Conservation (phyloP, 768 basidiomycete species). For the Boletus coccyginus region DNA sequence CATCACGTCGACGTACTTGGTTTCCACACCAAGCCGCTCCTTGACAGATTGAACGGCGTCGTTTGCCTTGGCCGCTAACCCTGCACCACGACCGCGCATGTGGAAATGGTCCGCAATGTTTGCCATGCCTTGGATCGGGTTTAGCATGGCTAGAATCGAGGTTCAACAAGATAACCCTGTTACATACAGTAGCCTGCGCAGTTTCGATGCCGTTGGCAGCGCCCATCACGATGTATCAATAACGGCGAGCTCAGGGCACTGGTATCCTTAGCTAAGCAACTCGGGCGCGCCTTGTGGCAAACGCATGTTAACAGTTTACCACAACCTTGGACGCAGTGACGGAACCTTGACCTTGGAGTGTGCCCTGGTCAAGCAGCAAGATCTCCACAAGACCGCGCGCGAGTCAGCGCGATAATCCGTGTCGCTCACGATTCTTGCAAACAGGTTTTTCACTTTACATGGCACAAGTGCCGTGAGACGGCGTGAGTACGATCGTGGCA, state of each 20-base stretch:
- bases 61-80: constrained; percentile 21
- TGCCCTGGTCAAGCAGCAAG: too few species aligned
- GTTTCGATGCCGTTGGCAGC: neutral
- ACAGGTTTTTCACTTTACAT: too few species aligned
- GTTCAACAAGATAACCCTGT: neutral
- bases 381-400: too few species aligned
- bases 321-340: too few species aligned
- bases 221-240: neutral
- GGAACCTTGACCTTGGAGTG: too few species aligned
- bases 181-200: neutral
- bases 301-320: neutral
- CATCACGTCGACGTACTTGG: constrained; percentile 54
- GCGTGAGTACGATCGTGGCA: neutral
- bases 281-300: neutral
- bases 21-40: constrained; percentile 32
- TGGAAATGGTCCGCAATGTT: constrained; percentile 14
- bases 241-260: neutral
- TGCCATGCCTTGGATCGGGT: constrained; percentile 10
- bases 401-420: too few species aligned
- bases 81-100: neutral
- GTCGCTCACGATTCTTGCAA: too few species aligned
- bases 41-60: constrained; percentile 31
- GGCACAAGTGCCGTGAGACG: too few species aligned
- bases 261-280: constrained; percentile 1
- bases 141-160: constrained; percentile 4